Percentiles rank a stretch among this genome's conserved stretches.
Conservation (phyloP, 2,329 filamentous ascomycete genomes). For the Fusarium sp. region DNA sequence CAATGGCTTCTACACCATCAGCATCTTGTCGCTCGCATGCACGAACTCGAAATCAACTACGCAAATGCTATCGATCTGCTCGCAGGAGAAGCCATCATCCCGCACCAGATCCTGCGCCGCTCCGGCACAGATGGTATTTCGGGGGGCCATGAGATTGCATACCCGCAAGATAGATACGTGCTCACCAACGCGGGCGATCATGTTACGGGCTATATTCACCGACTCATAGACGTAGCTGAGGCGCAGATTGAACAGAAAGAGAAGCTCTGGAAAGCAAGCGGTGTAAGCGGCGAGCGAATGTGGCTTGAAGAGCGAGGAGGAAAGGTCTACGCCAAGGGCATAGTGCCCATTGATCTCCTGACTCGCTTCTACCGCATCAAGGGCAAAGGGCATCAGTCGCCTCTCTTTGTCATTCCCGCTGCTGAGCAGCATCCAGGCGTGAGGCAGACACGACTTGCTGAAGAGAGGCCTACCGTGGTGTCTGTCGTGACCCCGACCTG, state of each 20-base stretch:
- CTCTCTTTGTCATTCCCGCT: slow-evolving; percentile 64
- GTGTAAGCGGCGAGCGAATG: slow-evolving; percentile 54
- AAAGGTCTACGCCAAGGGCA: slow-evolving; percentile 51
- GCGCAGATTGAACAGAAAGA: slow-evolving; percentile 50
- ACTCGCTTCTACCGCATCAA: slow-evolving; percentile 64
- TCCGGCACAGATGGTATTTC: slow-evolving; percentile 62
- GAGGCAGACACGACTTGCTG: slow-evolving; percentile 55
- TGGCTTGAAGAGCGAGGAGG: slow-evolving; percentile 44
- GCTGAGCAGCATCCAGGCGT: slow-evolving; percentile 57
- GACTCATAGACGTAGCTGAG: slow-evolving; percentile 58
- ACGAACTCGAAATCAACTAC: slow-evolving; percentile 65
- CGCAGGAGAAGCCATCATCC: slow-evolving; percentile 59
- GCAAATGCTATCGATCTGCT: slow-evolving; percentile 61
- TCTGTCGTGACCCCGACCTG: slow-evolving; percentile 45
- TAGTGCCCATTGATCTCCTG: slow-evolving; percentile 58
- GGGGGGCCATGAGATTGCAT: slow-evolving; percentile 60
- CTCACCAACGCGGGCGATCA: slow-evolving; percentile 64
- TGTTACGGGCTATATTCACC: slow-evolving; percentile 57
- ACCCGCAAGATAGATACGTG: slow-evolving; percentile 64
- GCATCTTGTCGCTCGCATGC: slow-evolving; percentile 62
- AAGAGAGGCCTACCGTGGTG: slow-evolving; percentile 54
- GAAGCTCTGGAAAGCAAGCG: slow-evolving; percentile 48
- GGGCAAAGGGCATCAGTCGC: slow-evolving; percentile 52
- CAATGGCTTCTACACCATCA: slow-evolving; percentile 66
- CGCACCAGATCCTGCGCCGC: slow-evolving; percentile 61